phyloP scores from a whole-genome alignment of 1,284 basidiomycete genomes.

The Moesziomyces parantarcticus region DNA sequence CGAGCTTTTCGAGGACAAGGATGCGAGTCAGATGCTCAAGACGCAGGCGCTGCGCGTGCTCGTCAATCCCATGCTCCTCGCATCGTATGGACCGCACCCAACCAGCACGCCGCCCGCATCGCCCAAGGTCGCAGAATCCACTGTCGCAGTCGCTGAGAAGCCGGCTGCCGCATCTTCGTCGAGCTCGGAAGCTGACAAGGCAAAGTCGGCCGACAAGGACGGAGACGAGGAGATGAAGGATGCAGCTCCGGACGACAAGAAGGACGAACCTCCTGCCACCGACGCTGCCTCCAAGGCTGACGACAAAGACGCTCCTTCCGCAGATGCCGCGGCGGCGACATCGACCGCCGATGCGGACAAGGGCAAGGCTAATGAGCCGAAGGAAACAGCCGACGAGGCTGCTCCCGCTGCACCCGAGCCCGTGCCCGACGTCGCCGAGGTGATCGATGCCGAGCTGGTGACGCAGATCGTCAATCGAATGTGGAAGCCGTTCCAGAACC shows the following conservation, averaged over 20 bases:
- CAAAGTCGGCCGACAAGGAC: conserved; percentile 67
- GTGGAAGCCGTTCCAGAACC: conserved; percentile 80
- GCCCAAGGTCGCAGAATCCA: conserved; percentile 12
- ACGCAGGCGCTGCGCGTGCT: conserved; percentile 86
- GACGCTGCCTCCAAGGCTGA: background rate
- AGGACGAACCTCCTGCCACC: conserved; percentile 13
- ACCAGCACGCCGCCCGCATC: conserved; percentile 25
- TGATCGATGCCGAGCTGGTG: conserved; percentile 78
- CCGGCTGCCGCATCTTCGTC: conserved; percentile 4
- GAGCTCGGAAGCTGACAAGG: background rate
- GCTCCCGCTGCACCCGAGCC: conserved; percentile 65
- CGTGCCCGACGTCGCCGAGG: conserved; percentile 21
- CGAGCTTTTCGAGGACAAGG: conserved; percentile 79
- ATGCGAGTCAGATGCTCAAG: conserved; percentile 81
- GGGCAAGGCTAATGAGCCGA: conserved; percentile 49
- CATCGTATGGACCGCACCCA: conserved; percentile 73
- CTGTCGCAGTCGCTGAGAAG: conserved; percentile 2
- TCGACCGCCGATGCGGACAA: conserved; percentile 3
- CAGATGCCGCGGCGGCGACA: conserved; percentile 4
- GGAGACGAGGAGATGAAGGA: conserved; percentile 66
- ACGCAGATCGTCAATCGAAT: conserved; percentile 78
- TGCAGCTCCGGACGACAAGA: conserved; percentile 15
- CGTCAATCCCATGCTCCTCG: conserved; percentile 86
- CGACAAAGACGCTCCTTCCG: background rate
- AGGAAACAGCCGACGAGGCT: conserved; percentile 46